Evolutionary conservation across 176 grass and related monocot genomes (phyloP), one percentile per base, ranked within the genome.

Genomic region (Carex scoparia): DNA sequence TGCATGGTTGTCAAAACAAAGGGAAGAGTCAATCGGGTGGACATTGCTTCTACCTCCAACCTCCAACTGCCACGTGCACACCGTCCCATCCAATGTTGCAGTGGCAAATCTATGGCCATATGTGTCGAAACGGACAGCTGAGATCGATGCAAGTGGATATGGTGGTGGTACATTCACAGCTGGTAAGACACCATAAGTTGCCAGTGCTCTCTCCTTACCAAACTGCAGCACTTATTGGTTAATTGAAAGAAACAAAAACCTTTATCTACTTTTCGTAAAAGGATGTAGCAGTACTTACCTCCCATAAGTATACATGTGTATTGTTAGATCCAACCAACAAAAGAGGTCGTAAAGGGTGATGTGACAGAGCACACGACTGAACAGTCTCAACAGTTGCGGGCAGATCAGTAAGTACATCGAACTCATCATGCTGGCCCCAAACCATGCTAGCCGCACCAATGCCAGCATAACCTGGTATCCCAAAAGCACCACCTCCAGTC

Each of bases 401-500:
- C 46, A 81, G 72, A 84, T 90, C 88, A 40, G 65, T 71, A 74
- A 44, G 69, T 44, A 79, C 70, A 59, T 90, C 88, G 80, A 87
- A 87, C 69, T 90, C 85, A 64, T 80, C 81, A 51, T 89, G 61
- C 81, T 90, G 83, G 30, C 79, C 88, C 88, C 88, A 90, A 38
- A 71, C 85, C 32, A 90, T 56, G 60, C 89, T 83, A 53, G 83
- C 68, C 3, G 79, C 84, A 76, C 88, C 80, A 18, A 87, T 91
- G 71, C 92, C 95, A 88, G 95, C 91, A 80, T 98, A 98, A 84
- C 95, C 95, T 89, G 95, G 95, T 86, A 98, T 90, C 79, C 95
- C 95, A 91, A 98, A 98, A 76, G 92, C 92, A 79, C 95, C 91
- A 69, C 95, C 95, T 64, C 95, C 95, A 19, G 92, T 98, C 75